phyloP scores from a whole-genome alignment of 441 rosid species.

The Euphorbia celastroides region DNA sequence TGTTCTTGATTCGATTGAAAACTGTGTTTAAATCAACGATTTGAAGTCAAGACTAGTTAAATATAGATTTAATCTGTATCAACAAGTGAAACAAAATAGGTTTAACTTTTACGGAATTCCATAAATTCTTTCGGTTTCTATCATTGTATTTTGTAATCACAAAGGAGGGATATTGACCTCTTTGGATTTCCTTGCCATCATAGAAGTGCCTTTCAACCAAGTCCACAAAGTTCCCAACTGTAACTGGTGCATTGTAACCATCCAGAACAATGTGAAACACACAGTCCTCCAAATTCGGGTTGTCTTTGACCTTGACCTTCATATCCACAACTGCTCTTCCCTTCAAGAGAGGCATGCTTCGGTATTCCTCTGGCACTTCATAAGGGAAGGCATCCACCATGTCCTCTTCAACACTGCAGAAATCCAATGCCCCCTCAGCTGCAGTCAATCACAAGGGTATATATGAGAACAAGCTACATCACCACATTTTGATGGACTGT shows the following conservation, averaged over 20 bases:
- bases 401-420: slow-evolving; percentile 99
- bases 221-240: slow-evolving; percentile 92
- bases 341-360: slow-evolving; percentile 82
- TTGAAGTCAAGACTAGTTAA: too few species aligned
- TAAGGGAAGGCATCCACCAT: slow-evolving; percentile 95
- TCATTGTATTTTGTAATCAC: too few species aligned
- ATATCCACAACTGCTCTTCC: slow-evolving; percentile 96
- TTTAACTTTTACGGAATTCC: too few species aligned
- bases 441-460: slow-evolving; percentile 95
- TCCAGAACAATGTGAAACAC: slow-evolving; percentile 88
- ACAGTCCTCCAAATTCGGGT: slow-evolving; percentile 76
- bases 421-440: slow-evolving; percentile 99
- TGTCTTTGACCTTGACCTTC: slow-evolving; percentile 98
- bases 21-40: too few species aligned
- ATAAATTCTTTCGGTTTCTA: too few species aligned
- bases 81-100: too few species aligned
- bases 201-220: slow-evolving; percentile 90
- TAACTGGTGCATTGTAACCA: slow-evolving; percentile 94
- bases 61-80: too few species aligned
- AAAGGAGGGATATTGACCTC: slow-evolving; percentile 44
- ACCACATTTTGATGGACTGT: slow-evolving; percentile 1
- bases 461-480: slow-evolving; percentile 42
- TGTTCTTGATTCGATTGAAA: too few species aligned
- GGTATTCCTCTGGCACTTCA: slow-evolving; percentile 84
- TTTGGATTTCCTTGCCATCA: slow-evolving; percentile 97